Evolutionary conservation across 2,329 filamentous ascomycete genomes (phyloP).

Genomic region (Diplodia intermedia): DNA sequence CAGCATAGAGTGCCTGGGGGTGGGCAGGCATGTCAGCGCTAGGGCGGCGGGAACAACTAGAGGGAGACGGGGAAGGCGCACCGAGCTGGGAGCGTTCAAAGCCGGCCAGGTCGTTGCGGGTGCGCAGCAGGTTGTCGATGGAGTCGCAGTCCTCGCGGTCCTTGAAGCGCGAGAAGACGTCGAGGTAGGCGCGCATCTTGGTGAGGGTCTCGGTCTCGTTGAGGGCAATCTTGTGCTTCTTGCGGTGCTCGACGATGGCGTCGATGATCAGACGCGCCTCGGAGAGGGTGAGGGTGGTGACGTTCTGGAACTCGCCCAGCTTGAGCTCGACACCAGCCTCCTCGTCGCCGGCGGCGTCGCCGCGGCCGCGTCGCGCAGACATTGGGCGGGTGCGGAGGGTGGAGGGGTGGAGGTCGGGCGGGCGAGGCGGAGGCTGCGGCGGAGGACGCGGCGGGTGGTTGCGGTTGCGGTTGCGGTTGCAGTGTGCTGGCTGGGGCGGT

Average conservation of each 20-base stretch:
- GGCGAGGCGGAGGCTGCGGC: constrained; percentile 1
- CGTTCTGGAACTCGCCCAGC: constrained; percentile 91
- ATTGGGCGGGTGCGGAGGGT: constrained; percentile 36
- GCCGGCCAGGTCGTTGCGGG: constrained; percentile 80
- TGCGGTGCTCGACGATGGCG: constrained; percentile 81
- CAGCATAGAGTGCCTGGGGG: constrained; percentile 83
- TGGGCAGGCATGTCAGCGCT: constrained; percentile 33
- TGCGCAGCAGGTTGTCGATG: constrained; percentile 85
- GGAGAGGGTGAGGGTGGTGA: constrained; percentile 88
- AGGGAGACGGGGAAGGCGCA: constrained; percentile 51
- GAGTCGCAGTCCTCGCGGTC: constrained; percentile 92
- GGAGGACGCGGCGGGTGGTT: neutral
- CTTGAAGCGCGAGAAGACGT: constrained; percentile 95
- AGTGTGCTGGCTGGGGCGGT: neutral
- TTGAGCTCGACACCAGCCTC: constrained; percentile 82
- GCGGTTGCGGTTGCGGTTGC: neutral
- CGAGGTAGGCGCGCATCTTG: constrained; percentile 90
- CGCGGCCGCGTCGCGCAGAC: constrained; percentile 40
- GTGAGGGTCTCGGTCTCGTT: constrained; percentile 65
- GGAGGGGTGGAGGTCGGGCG: neutral
- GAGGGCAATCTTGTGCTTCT: constrained; percentile 64
- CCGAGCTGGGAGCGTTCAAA: constrained; percentile 95
- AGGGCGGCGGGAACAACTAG: neutral
- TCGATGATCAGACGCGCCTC: constrained; percentile 93
- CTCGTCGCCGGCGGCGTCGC: constrained; percentile 66